Evolutionary conservation across 257 asterid genomes (phyloP).

Genomic region (Penstemon barbatus): DNA sequence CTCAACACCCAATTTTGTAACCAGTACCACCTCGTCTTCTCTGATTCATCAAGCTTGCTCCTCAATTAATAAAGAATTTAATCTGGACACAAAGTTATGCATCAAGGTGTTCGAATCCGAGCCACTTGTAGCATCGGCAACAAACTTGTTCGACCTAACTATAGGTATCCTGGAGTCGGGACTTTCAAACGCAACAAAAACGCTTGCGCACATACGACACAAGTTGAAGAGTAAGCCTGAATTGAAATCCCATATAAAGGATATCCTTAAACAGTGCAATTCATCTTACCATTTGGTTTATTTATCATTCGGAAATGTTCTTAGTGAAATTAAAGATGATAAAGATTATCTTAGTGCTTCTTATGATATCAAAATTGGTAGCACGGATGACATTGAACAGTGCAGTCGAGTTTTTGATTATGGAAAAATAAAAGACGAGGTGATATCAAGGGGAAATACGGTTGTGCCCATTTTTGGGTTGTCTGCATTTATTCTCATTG

Average conservation of each 20-base stretch:
- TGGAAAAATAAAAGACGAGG: too few relatives aligned
- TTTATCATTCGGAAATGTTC: too few relatives aligned
- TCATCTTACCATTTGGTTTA: too few relatives aligned
- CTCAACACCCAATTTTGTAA: not conserved
- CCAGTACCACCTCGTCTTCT: not conserved
- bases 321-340: too few relatives aligned
- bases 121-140: not conserved
- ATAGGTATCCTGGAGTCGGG: not conserved
- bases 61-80: not conserved
- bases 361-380: too few relatives aligned
- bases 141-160: not conserved
- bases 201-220: not conserved
- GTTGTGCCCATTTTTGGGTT: too few relatives aligned
- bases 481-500: too few relatives aligned
- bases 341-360: too few relatives aligned
- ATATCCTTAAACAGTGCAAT: too few relatives aligned
- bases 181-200: not conserved
- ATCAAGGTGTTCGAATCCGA: not conserved
- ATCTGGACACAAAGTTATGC: not conserved
- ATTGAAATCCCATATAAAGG: constrained; percentile 23
- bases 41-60: not conserved
- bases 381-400: too few relatives aligned
- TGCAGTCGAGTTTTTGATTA: too few relatives aligned
- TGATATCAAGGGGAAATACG: too few relatives aligned
- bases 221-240: constrained; percentile 24